These are phyloP conservation scores for Zasmidium cellare DNA, from an alignment of 2,329 filamentous ascomycete species.

Conservation along the genomic window DNA sequence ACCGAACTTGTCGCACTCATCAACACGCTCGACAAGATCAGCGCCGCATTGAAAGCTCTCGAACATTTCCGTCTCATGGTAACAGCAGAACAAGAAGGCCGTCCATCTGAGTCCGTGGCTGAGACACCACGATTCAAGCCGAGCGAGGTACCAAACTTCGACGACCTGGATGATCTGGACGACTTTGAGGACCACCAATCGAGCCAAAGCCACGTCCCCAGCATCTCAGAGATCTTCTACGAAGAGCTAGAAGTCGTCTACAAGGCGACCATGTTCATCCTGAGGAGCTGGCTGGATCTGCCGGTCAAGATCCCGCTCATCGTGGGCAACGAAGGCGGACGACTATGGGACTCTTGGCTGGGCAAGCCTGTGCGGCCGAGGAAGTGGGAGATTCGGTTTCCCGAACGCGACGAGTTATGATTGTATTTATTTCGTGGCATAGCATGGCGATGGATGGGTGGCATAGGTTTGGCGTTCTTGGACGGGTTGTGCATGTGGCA, in stretches of 20 bases:
- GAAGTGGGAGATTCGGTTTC: conserved; percentile 53
- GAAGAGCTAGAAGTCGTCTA: conserved; percentile 66
- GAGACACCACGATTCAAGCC: conserved; percentile 16
- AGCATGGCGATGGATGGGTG: conserved; percentile 11
- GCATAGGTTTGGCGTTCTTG: background rate
- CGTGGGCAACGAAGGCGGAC: conserved; percentile 52
- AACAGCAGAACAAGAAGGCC: conserved; percentile 26
- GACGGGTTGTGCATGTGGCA: background rate
- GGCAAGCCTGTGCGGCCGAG: conserved; percentile 60
- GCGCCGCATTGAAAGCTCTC: conserved; percentile 74
- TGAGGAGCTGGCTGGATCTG: conserved; percentile 65
- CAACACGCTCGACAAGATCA: conserved; percentile 88
- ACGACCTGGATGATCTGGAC: conserved; percentile 30
- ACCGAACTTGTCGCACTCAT: conserved; percentile 93
- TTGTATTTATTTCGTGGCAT: background rate
- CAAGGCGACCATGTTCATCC: conserved; percentile 64
- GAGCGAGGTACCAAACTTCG: conserved; percentile 16
- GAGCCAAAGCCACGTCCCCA: conserved; percentile 28
- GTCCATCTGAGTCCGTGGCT: conserved; percentile 14
- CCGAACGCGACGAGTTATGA: conserved; percentile 31
- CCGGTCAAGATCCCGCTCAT: conserved; percentile 44
- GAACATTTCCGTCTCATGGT: conserved; percentile 66
- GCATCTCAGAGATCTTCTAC: conserved; percentile 59
- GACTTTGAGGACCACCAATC: conserved; percentile 23
- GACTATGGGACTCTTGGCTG: conserved; percentile 63